Evolutionary conservation across 495 filamentous ascomycete genomes (phyloP), one percentile per base, ranked within the genome.

Genomic region (Aspergillus incahuasiensis): DNA sequence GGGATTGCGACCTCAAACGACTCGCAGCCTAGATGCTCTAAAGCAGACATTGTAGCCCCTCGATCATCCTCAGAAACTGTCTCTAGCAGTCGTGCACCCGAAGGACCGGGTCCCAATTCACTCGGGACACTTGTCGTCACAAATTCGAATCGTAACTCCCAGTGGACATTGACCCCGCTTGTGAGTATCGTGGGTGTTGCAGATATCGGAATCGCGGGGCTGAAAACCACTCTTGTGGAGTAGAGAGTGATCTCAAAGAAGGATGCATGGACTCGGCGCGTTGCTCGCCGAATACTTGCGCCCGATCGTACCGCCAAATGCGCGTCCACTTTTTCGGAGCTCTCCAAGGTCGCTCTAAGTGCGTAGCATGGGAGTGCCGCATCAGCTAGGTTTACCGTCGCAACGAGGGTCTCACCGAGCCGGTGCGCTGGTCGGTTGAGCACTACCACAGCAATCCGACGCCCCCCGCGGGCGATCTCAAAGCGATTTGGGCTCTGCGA

Each of bases 171-270:
- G 1, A 98, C 83, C 4, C 90, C 91, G 46, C 82, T 92, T 1
- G 94, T 98, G 11, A 91, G 78, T 62, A 97, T 94, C 47, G 90
- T 88, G 0, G 94, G 95, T 7, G 91, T 96, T 8, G 89, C 89
- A 21, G 75, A 74, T 16, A 83, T 74, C 1, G 95, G 95, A 32
- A 98, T 89, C 0, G 87, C 86, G 3, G 89, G 88, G 15, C 74
- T 83, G 63, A 97, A 95, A 3, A 87, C 81, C 0, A 92, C 74
- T n/a, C 90, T 78, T 8, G 85, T 77, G 1, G 90, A 81, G 61
- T 86, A 95, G 8, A 97, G 74, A 0, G 87, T 88, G 41, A 89
- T 88, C 66, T 95, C 92, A 41, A 86, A 87, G 15, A 82, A 78
- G 47, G 82, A 84, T 2, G 83, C 87, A 68, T 92, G 82, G 11